Evolutionary conservation across 192 early-diverging fungal species (phyloP).

Genomic region (Umbelopsis vinacea): DNA sequence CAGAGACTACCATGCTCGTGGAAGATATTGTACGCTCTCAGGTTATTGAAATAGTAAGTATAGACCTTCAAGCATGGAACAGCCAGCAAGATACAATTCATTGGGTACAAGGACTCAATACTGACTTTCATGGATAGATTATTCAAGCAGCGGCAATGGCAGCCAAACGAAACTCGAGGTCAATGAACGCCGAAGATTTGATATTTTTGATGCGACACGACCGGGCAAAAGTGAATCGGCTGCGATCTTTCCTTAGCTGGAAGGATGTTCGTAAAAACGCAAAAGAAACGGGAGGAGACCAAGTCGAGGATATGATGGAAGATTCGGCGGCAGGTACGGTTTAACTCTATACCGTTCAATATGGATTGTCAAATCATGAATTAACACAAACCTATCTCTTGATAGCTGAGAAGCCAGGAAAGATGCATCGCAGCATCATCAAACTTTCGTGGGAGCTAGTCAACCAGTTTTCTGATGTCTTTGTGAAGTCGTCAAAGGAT

Average conservation of each 20-base stretch:
- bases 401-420: slow-evolving; percentile 47
- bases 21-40: slow-evolving; percentile 97
- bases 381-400: background rate
- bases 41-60: slow-evolving; percentile 87
- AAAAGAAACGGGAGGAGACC: slow-evolving; percentile 75
- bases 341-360: background rate
- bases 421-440: slow-evolving; percentile 69
- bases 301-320: slow-evolving; percentile 58
- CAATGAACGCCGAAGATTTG: slow-evolving; percentile 86
- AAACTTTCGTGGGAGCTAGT: slow-evolving; percentile 95
- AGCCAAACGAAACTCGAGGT: slow-evolving; percentile 77
- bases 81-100: no score
- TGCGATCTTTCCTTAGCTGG: slow-evolving; percentile 91
- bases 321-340: slow-evolving; percentile 57
- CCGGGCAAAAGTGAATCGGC: slow-evolving; percentile 87
- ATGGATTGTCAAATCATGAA: background rate
- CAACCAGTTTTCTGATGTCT: slow-evolving; percentile 70
- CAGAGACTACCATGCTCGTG: slow-evolving; percentile 87
- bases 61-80: no score
- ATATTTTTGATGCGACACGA: slow-evolving; percentile 98
- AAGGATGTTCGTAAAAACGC: slow-evolving; percentile 95
- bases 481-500: slow-evolving; percentile 45
- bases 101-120: no score
- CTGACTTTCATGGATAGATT: slow-evolving; percentile 50
- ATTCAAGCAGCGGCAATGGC: slow-evolving; percentile 88